These are phyloP conservation scores for Termitomyces sp. DNA, from an alignment of 768 basidiomycete genomes.

Conservation along the genomic window DNA sequence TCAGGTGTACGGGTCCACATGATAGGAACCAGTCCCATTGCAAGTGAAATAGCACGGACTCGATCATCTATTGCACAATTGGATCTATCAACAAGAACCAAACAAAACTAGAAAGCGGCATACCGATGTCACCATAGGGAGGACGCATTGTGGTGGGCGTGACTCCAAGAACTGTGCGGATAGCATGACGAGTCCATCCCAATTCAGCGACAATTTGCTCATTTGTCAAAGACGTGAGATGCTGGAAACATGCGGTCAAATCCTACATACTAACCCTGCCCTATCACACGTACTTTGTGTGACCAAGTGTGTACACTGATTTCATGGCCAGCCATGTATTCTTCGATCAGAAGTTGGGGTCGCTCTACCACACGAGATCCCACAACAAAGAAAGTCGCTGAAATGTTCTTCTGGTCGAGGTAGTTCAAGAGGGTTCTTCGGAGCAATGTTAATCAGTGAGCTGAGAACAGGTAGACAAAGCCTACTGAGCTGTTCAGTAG, in stretches of 20 bases:
- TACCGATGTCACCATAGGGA: slow-evolving; percentile 78
- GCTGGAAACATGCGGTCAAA: slow-evolving; percentile 27
- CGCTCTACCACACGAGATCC: slow-evolving; percentile 81
- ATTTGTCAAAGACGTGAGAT: slow-evolving; percentile 66
- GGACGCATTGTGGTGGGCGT: slow-evolving; percentile 77
- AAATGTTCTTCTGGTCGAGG: slow-evolving; percentile 54
- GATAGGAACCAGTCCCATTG: slow-evolving; percentile 89
- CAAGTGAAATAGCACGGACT: slow-evolving; percentile 82
- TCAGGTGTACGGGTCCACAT: slow-evolving; percentile 75
- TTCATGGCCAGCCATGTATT: slow-evolving; percentile 77
- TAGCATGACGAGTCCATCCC: slow-evolving; percentile 86
- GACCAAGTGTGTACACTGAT: slow-evolving; percentile 91
- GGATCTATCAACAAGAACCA: neutral
- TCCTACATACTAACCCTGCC: neutral
- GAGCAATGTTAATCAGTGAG: neutral
- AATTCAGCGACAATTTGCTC: slow-evolving; percentile 89
- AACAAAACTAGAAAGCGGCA: neutral
- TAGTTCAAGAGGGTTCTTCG: slow-evolving; percentile 65
- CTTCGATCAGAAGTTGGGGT: slow-evolving; percentile 68
- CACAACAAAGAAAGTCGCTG: slow-evolving; percentile 88
- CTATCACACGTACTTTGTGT: slow-evolving; percentile 47
- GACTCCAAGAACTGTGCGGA: slow-evolving; percentile 69
- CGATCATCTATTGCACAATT: slow-evolving; percentile 62
- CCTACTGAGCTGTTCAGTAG: slow-evolving; percentile 18
- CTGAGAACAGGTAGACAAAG: neutral